Percentiles rank a stretch among this genome's conserved stretches.
Evolutionary conservation across 2,329 filamentous ascomycete species (phyloP).

Genomic region (Cadophora sp.): DNA sequence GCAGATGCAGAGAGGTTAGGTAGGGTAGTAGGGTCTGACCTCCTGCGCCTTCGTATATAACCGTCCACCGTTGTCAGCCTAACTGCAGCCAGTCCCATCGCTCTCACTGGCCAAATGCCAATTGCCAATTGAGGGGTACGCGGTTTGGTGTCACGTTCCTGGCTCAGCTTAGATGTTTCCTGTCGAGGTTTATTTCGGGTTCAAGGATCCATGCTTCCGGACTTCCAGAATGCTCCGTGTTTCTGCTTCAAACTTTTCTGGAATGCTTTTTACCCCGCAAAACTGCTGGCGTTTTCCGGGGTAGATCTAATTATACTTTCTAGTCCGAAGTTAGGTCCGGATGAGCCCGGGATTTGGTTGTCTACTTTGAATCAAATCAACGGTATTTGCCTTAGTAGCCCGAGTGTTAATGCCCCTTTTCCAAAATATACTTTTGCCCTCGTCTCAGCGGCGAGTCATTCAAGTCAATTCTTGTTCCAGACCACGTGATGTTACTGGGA

Average conservation of each 20-base stretch:
- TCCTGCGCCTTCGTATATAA: background rate
- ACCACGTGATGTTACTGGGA: background rate
- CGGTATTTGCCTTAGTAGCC: background rate
- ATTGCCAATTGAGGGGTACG: slow-evolving; percentile 12
- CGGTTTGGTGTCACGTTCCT: slow-evolving; percentile 11
- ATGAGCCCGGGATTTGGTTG: background rate
- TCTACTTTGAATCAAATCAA: background rate
- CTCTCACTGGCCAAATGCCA: slow-evolving; percentile 1
- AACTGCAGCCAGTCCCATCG: slow-evolving; percentile 1
- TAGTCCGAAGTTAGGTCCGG: background rate
- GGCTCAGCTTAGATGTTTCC: background rate
- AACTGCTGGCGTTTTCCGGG: background rate
- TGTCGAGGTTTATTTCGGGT: background rate
- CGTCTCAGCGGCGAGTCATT: background rate
- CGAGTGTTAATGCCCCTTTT: background rate
- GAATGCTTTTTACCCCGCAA: background rate
- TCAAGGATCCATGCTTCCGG: background rate
- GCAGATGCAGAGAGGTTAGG: too few species aligned
- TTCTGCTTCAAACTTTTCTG: background rate
- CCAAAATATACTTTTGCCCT: background rate
- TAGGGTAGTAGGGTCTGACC: background rate
- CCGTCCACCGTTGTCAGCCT: slow-evolving; percentile 5
- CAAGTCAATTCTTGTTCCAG: too few species aligned
- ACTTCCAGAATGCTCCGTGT: background rate
- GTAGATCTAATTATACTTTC: background rate